Conservation (phyloP, 345 rosid species). For the Eucalyptus camaldulensis region DNA sequence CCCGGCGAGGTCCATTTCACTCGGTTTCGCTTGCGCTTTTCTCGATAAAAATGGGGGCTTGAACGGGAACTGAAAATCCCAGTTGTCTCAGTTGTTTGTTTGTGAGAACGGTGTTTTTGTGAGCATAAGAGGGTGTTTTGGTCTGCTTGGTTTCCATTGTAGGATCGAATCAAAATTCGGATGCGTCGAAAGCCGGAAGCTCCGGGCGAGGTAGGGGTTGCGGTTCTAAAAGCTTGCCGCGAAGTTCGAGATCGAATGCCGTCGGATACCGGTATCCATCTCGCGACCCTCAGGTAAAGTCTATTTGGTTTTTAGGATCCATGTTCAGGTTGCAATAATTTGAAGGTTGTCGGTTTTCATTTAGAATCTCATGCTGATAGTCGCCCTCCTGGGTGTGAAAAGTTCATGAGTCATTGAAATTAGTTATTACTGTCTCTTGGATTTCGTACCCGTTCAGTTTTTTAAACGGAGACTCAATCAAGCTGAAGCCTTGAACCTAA, state of each 20-base stretch:
- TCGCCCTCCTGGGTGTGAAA: background rate
- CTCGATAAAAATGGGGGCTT: background rate
- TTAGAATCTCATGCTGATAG: background rate
- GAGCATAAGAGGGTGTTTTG: background rate
- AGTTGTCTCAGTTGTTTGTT: background rate
- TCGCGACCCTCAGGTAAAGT: slow-evolving; percentile 27
- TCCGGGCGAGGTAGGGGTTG: slow-evolving; percentile 21
- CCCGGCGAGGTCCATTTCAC: slow-evolving; percentile 15
- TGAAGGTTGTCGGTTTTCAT: background rate
- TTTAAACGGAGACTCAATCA: background rate
- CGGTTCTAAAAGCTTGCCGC: slow-evolving; percentile 22
- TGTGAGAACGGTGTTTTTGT: background rate
- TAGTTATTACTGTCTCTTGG: background rate
- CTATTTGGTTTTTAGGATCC: background rate
- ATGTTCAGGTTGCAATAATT: background rate
- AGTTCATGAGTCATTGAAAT: background rate
- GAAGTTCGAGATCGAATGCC: slow-evolving; percentile 16
- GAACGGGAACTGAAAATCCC: background rate
- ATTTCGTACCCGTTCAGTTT: background rate
- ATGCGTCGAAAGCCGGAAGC: slow-evolving; percentile 18
- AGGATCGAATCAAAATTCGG: slow-evolving; percentile 11
- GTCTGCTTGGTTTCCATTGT: slow-evolving; percentile 1
- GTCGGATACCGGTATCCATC: slow-evolving; percentile 41
- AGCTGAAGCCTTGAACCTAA: background rate
- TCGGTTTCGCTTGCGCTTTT: background rate